A percentile compares a stretch with the other conserved stretches of the same genome.
These are phyloP conservation scores for Erigeron philadelphicus DNA, from an alignment of 140 eudicot genomes.

Conservation along the genomic window DNA sequence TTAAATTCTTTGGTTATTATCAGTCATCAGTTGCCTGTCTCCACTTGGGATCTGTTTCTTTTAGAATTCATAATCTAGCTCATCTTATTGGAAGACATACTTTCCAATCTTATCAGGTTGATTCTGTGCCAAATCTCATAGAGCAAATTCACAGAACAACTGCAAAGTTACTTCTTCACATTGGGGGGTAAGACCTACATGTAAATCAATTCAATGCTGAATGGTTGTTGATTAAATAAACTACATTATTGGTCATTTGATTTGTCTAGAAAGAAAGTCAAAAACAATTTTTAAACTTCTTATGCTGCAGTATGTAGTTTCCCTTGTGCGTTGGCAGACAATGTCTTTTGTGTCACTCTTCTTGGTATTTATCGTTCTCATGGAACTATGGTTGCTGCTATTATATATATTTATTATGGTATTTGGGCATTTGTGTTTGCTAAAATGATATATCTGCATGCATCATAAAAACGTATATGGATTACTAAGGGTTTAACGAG, in stretches of 20 bases:
- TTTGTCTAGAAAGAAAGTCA: background rate
- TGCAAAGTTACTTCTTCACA: conserved; percentile 79
- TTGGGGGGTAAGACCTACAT: conserved; percentile 60
- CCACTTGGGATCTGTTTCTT: conserved; percentile 16
- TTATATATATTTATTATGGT: background rate
- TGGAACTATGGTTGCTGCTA: background rate
- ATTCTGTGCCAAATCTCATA: conserved; percentile 82
- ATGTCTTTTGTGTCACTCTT: conserved; percentile 17
- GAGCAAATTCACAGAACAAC: conserved; percentile 86
- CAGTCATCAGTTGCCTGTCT: conserved; percentile 1
- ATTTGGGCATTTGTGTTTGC: background rate
- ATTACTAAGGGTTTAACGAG: conserved; percentile 20
- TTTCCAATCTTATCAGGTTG: conserved; percentile 51
- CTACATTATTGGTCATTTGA: conserved; percentile 6
- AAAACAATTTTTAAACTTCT: background rate
- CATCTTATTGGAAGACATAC: conserved; percentile 13
- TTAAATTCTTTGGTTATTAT: no score
- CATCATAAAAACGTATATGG: background rate
- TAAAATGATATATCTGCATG: background rate
- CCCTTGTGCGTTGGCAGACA: background rate
- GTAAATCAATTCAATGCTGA: conserved; percentile 12
- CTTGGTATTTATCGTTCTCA: background rate
- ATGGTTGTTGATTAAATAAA: conserved; percentile 9
- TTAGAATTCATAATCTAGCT: background rate
- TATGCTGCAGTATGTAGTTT: conserved; percentile 8